These are phyloP conservation scores for Erythrophleum ivorense DNA, from an alignment of 331 rosid species.

Conservation along the genomic window DNA sequence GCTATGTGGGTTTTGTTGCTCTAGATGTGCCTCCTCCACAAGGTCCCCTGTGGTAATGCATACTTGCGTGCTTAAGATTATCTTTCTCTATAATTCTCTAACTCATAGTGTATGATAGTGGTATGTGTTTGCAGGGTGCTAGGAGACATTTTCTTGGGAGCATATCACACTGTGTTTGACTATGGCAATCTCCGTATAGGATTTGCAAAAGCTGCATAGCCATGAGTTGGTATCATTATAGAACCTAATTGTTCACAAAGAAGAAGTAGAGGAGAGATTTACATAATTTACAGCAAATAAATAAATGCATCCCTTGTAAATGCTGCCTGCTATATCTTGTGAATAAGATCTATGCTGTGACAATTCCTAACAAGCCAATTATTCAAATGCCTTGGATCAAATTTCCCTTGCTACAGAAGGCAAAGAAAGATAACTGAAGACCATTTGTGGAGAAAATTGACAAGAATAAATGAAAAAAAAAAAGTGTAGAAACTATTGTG, in stretches of 20 bases:
- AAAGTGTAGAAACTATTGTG: background rate
- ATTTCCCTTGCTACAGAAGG: background rate
- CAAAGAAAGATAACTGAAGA: background rate
- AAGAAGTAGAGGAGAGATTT: background rate
- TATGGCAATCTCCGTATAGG: constrained; percentile 70
- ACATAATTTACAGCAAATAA: constrained; percentile 10
- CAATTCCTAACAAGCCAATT: background rate
- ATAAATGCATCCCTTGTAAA: constrained; percentile 30
- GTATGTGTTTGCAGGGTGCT: constrained; percentile 68
- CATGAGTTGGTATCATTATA: constrained; percentile 8
- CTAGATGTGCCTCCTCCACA: constrained; percentile 77
- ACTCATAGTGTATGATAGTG: constrained; percentile 21
- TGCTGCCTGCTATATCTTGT: constrained; percentile 4
- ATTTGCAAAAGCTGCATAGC: constrained; percentile 68
- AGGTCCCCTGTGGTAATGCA: constrained; percentile 78
- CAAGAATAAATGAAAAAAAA: background rate
- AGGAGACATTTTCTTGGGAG: constrained; percentile 68
- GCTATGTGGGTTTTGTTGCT: constrained; percentile 69
- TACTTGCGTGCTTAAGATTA: background rate
- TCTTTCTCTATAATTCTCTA: constrained; percentile 1
- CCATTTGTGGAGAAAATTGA: background rate
- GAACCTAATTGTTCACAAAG: background rate
- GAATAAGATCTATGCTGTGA: background rate
- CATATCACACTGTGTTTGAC: constrained; percentile 84
- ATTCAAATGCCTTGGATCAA: background rate